Conservation (phyloP, 2,329 filamentous ascomycete species). For the Aspergillus arachidicola region DNA sequence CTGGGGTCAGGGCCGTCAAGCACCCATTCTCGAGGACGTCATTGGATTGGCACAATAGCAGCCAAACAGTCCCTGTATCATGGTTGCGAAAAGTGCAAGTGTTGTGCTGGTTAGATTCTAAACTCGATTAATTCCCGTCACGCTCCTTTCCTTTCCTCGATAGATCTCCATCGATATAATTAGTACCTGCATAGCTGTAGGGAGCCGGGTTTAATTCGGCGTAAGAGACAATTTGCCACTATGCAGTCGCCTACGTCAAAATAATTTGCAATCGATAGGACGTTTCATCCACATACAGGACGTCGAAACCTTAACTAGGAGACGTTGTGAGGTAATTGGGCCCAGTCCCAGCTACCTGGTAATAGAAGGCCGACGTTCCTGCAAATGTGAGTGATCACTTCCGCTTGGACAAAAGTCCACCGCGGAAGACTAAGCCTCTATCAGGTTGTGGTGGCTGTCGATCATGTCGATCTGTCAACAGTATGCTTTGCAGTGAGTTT, state of each 20-base stretch:
- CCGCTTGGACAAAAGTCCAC: conserved; percentile 11
- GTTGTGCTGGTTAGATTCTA: background rate
- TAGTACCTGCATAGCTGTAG: background rate
- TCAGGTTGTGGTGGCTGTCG: conserved; percentile 10
- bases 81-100: background rate
- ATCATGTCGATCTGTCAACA: conserved; percentile 15
- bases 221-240: background rate
- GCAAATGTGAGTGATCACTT: conserved; percentile 33
- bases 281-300: background rate
- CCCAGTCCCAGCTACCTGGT: conserved; percentile 2
- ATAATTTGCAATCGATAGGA: background rate
- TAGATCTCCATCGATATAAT: background rate
- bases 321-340: background rate
- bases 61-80: background rate
- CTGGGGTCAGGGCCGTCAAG: too few species aligned
- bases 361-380: background rate
- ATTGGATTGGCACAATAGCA: background rate
- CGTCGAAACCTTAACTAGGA: background rate
- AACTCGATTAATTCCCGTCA: background rate
- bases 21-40: background rate
- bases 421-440: conserved; percentile 19
- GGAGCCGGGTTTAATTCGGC: background rate
- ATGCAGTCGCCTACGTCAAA: background rate
- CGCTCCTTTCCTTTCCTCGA: background rate
- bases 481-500: too few species aligned